These are phyloP conservation scores for Syzygium jambos DNA, from an alignment of 345 rosid species.

Conservation along the genomic window DNA sequence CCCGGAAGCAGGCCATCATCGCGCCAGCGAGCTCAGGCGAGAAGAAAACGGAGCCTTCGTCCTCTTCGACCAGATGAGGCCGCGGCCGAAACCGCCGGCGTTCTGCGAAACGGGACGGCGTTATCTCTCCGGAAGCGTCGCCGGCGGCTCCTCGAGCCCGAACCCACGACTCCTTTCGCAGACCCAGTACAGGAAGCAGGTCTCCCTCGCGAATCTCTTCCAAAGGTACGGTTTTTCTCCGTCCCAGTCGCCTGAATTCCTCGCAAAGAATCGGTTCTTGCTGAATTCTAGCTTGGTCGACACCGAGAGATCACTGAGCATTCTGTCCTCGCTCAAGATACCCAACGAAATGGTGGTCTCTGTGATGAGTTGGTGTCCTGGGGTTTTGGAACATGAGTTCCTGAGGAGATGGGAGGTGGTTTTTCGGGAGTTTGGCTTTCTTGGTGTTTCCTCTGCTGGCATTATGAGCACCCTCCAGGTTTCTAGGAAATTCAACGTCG, in stretches of 20 bases:
- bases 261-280: conserved; percentile 30
- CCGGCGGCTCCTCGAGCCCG: background rate
- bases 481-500: conserved; percentile 36
- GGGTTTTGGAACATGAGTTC: conserved; percentile 46
- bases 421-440: conserved; percentile 10
- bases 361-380: conserved; percentile 52
- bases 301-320: conserved; percentile 40
- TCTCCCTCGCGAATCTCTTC: conserved; percentile 52
- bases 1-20: background rate
- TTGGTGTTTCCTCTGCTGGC: conserved; percentile 23
- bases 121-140: background rate
- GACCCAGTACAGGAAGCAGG: conserved; percentile 29
- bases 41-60: background rate
- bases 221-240: conserved; percentile 63
- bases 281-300: conserved; percentile 28
- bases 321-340: conserved; percentile 45
- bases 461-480: conserved; percentile 37
- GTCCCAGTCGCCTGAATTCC: conserved; percentile 37
- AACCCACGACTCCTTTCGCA: conserved; percentile 4
- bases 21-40: background rate
- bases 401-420: conserved; percentile 48
- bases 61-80: background rate
- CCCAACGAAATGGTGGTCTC: conserved; percentile 44
- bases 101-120: background rate
- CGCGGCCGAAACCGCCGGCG: background rate